phyloP scores from a whole-genome alignment of 2,329 filamentous ascomycete species.

The Fusarium sp. region DNA sequence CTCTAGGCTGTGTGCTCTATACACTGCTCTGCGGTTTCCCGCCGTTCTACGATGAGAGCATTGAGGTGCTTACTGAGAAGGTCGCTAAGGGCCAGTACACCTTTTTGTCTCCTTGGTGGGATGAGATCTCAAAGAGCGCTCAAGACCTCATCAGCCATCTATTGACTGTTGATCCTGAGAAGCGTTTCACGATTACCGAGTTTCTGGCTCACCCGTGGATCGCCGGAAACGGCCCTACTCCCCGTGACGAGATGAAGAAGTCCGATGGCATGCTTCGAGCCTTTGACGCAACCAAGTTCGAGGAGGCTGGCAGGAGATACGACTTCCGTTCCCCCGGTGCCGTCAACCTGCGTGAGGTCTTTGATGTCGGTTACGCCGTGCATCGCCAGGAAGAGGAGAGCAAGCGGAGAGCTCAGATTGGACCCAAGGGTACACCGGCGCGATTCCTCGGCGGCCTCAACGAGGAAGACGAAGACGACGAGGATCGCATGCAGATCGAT shows the following conservation, averaged over 20 bases:
- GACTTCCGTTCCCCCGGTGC: constrained; percentile 97
- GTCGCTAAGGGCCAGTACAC: constrained; percentile 97
- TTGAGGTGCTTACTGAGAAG: constrained; percentile 96
- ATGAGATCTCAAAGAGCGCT: constrained; percentile 94
- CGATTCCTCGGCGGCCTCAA: constrained; percentile 70
- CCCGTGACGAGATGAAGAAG: constrained; percentile 67
- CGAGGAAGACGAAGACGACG: constrained; percentile 66
- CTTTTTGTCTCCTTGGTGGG: constrained; percentile 99
- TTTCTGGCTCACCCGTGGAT: constrained; percentile 98
- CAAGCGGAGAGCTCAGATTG: constrained; percentile 87
- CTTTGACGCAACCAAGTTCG: constrained; percentile 64
- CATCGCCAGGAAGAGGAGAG: constrained; percentile 96
- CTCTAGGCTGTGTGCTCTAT: constrained; percentile 94
- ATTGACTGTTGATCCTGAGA: constrained; percentile 91
- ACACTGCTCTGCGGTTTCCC: constrained; percentile 97
- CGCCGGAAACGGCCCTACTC: constrained; percentile 67
- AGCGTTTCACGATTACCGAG: constrained; percentile 91
- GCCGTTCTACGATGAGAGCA: constrained; percentile 98
- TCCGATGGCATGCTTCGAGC: constrained; percentile 57
- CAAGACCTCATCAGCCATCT: constrained; percentile 95
- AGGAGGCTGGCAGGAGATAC: constrained; percentile 72
- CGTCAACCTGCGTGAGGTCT: constrained; percentile 95
- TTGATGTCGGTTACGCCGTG: constrained; percentile 97
- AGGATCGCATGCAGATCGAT: constrained; percentile 68
- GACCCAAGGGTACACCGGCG: constrained; percentile 72